These are phyloP conservation scores for Durio zibethinus DNA, from an alignment of 345 rosid species.

Conservation along the genomic window DNA sequence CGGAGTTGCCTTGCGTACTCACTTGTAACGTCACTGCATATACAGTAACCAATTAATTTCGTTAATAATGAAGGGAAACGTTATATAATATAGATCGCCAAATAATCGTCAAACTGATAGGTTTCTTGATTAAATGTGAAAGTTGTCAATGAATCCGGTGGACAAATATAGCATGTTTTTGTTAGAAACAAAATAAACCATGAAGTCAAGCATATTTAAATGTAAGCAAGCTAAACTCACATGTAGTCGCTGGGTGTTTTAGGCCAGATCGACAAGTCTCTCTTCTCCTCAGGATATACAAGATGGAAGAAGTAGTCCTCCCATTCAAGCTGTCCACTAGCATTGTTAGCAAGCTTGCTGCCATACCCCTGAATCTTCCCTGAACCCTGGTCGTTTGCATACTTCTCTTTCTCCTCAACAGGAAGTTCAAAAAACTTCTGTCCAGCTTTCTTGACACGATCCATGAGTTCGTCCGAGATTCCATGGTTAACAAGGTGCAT, in stretches of 20 bases:
- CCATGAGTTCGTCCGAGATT: conserved; percentile 49
- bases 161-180: no score
- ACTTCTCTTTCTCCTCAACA: conserved; percentile 81
- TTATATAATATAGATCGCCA: no score
- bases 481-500: conserved; percentile 97
- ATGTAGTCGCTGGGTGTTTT: conserved; percentile 65
- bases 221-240: conserved; percentile 43
- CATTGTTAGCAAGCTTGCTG: conserved; percentile 90
- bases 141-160: background rate
- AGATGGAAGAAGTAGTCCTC: conserved; percentile 93
- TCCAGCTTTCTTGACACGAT: conserved; percentile 65
- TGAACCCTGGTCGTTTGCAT: conserved; percentile 73
- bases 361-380: conserved; percentile 95
- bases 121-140: background rate
- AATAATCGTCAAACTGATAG: background rate
- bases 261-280: conserved; percentile 86
- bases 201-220: no score
- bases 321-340: conserved; percentile 90
- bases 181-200: no score
- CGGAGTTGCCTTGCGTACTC: conserved; percentile 84
- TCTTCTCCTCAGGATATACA: conserved; percentile 69
- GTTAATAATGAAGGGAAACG: background rate
- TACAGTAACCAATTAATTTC: background rate
- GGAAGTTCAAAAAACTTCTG: conserved; percentile 57
- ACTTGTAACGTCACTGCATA: conserved; percentile 60